Base-by-base conservation (phyloP, 805 yeast genomes). In the Suhomyces tanzawaensis region DNA sequence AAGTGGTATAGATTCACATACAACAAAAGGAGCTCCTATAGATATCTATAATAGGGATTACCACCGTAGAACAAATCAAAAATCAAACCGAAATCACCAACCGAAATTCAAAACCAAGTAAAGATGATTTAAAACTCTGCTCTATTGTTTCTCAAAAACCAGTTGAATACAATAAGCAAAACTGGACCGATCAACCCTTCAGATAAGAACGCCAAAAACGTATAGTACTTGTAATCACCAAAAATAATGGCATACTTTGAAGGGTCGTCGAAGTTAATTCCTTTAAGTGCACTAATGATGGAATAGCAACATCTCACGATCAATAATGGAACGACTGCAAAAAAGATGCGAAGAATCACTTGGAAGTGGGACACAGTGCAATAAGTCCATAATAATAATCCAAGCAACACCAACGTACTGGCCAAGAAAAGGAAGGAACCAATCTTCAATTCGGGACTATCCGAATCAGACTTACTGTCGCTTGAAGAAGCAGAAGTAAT, bases 221-320 rank as follows among this genome's bases (percentile, higher is more conserved):
- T 25, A 17, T 40, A 40, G 25, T 40, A 40, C 34, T 40, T 40
- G 34, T 28, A 40, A 27, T 40, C 44, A 23, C 44, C 44, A 22
- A 28, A 36, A 19, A 40, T 23, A 4, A 40, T 19, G 4, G 35
- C 27, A 26, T 32, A 36, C 18, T 36, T 6, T 11, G 35, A 36
- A 9, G 40, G 40, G n/a, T n/a, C 11, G 3, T 16, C 9, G 14
- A 40, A 40, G 25, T 30, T 29, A 23, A 36, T 32, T 7, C 40
- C 40, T 14, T 36, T 24, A 21, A 40, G 31, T 3, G 44, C 16
- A 14, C 19, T 6, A 19, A 36, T 18, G 3, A 40, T 19, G 4
- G 40, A 23, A 22, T 32, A 40, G 16, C 25, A 9, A 25, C 36
- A 40, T 36, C 44, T 40, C 11, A 40, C 27, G 12, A 39, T 19